Conservation (phyloP, 2,329 filamentous ascomycete species). For the Claviceps africana region DNA sequence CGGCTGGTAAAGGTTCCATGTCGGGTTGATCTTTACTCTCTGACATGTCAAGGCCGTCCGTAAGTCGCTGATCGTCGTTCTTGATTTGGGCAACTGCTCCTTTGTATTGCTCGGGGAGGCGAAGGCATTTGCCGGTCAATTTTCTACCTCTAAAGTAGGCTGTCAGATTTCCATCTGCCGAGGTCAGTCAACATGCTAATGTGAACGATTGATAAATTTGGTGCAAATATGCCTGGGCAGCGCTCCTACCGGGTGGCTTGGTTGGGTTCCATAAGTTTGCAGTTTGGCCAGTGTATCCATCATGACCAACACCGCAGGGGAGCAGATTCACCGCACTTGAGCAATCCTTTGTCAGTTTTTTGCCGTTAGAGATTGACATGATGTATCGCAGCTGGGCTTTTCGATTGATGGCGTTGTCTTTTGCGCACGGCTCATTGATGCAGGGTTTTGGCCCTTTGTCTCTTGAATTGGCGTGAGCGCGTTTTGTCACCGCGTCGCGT, state of each 20-base stretch:
- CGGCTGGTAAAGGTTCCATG: slow-evolving; percentile 13
- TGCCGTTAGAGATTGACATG: slow-evolving; percentile 25
- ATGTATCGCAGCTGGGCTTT: slow-evolving; percentile 19
- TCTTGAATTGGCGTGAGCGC: neutral
- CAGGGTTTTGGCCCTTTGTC: neutral
- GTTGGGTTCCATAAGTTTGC: slow-evolving; percentile 58
- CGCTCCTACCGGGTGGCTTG: slow-evolving; percentile 27
- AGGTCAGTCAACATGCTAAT: neutral
- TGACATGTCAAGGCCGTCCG: slow-evolving; percentile 12
- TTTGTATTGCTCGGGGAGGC: slow-evolving; percentile 57
- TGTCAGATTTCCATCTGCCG: slow-evolving; percentile 34
- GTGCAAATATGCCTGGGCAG: neutral
- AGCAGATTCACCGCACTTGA: slow-evolving; percentile 55
- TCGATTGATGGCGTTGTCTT: neutral
- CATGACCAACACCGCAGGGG: slow-evolving; percentile 67
- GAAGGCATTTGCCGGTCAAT: slow-evolving; percentile 52
- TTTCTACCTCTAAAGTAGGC: slow-evolving; percentile 71
- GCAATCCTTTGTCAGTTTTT: slow-evolving; percentile 7
- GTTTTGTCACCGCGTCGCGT: neutral
- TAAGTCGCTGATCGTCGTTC: slow-evolving; percentile 22
- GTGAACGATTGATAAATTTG: neutral
- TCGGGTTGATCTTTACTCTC: slow-evolving; percentile 14
- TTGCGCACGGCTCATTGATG: neutral
- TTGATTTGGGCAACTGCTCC: slow-evolving; percentile 41
- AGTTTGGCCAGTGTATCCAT: slow-evolving; percentile 52